Conservation (phyloP, 2,329 filamentous ascomycete genomes). For the Teratosphaeria zuluensis region DNA sequence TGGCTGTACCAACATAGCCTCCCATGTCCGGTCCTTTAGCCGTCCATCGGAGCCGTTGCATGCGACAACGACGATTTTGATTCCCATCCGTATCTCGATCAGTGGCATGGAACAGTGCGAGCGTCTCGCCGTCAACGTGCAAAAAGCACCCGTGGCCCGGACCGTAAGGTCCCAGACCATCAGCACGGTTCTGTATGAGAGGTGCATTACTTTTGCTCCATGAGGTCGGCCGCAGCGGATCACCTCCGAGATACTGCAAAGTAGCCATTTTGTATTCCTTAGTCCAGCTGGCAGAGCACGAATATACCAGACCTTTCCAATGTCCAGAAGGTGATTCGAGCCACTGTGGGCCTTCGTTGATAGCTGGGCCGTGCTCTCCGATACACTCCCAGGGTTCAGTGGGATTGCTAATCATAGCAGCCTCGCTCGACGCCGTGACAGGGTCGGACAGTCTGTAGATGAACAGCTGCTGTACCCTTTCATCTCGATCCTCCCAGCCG, state of each 20-base stretch:
- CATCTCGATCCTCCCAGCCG: slow-evolving; percentile 16
- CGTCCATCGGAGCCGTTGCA: slow-evolving; percentile 32
- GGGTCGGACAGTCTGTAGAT: slow-evolving; percentile 32
- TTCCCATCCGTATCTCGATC: slow-evolving; percentile 35
- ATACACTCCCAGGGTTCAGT: slow-evolving; percentile 32
- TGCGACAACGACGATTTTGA: slow-evolving; percentile 35
- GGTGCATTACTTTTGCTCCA: slow-evolving; percentile 34
- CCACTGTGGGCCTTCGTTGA: slow-evolving; percentile 33
- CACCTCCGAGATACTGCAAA: slow-evolving; percentile 31
- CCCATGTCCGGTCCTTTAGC: slow-evolving; percentile 33
- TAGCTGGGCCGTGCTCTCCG: slow-evolving; percentile 26
- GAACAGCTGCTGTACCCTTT: slow-evolving; percentile 35
- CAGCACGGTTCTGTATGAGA: slow-evolving; percentile 29
- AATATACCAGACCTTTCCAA: slow-evolving; percentile 39
- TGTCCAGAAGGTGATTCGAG: slow-evolving; percentile 10
- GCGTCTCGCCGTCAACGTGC: slow-evolving; percentile 30
- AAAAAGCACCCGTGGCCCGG: slow-evolving; percentile 40
- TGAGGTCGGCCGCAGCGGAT: slow-evolving; percentile 27
- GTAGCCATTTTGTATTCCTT: slow-evolving; percentile 41
- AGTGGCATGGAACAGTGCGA: slow-evolving; percentile 38
- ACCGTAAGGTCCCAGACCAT: slow-evolving; percentile 31
- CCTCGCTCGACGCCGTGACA: slow-evolving; percentile 24
- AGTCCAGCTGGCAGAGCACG: slow-evolving; percentile 38
- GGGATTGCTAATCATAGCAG: slow-evolving; percentile 32
- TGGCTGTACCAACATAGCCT: slow-evolving; percentile 27